Percentiles rank a stretch among this genome's conserved stretches.
These are phyloP conservation scores for Backusella psychrophila DNA, from an alignment of 192 early-diverging fungal species.

Conservation along the genomic window DNA sequence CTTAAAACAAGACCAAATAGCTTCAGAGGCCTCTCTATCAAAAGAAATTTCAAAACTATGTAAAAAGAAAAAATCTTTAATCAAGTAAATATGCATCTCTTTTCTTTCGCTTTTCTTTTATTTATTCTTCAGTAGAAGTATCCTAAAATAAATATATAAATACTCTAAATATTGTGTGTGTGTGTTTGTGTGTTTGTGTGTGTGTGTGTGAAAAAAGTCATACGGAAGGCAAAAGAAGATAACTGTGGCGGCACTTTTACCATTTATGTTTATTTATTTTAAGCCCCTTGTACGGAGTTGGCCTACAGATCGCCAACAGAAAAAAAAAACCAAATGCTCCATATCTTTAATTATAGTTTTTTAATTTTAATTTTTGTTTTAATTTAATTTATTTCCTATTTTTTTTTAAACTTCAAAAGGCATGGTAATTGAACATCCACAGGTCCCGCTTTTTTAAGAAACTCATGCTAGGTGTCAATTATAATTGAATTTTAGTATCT, in stretches of 20 bases:
- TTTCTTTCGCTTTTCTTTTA: neutral
- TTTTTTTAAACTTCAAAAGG: constrained; percentile 24
- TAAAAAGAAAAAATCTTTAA: neutral
- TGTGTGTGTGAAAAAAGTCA: constrained; percentile 7
- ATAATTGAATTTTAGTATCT: neutral
- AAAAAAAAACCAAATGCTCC: neutral
- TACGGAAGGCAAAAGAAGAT: neutral
- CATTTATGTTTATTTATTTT: neutral
- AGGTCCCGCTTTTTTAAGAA: constrained; percentile 61
- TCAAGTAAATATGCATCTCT: neutral
- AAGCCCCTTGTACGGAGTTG: neutral
- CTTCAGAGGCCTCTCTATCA: constrained; percentile 3
- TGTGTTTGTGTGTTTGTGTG: too few relatives aligned
- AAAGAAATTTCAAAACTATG: constrained; percentile 2
- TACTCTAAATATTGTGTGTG: neutral
- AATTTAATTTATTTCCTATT: neutral
- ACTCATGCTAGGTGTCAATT: constrained; percentile 60
- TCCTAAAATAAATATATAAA: neutral
- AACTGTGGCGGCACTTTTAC: neutral
- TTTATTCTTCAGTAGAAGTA: neutral
- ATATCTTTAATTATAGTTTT: neutral
- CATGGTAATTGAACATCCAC: constrained; percentile 12
- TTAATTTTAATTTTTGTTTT: constrained; percentile 8
- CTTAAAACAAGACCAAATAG: neutral
- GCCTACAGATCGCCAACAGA: neutral